phyloP scores from a whole-genome alignment of 345 rosid species.

The Hibiscus syriacus region DNA sequence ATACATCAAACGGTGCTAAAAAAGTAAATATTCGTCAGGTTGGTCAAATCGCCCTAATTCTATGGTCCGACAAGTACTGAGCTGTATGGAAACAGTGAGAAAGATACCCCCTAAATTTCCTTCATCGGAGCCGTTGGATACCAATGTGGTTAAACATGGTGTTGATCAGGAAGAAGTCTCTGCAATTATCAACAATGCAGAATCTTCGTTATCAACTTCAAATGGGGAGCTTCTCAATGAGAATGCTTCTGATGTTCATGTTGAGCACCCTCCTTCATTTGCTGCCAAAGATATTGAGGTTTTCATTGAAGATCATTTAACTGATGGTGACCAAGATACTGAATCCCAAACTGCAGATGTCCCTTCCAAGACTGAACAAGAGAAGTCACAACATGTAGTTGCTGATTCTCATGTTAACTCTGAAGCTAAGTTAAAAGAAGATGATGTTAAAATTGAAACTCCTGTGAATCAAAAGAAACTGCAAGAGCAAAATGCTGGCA shows the following conservation, averaged over 20 bases:
- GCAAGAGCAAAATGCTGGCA: constrained; percentile 34
- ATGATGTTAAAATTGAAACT: constrained; percentile 33
- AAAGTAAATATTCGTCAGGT: no score
- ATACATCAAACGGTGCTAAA: no score
- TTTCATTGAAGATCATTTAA: constrained; percentile 26
- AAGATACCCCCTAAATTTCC: constrained; percentile 27
- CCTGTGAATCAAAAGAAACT: constrained; percentile 36
- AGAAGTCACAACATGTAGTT: constrained; percentile 31
- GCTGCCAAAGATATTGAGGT: constrained; percentile 45
- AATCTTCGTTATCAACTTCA: constrained; percentile 27
- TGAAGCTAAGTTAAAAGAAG: constrained; percentile 31
- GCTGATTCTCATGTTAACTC: constrained; percentile 26
- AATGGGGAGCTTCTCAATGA: constrained; percentile 34
- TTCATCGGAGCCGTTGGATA: constrained; percentile 25
- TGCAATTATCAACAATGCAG: constrained; percentile 23
- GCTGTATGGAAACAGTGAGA: constrained; percentile 20
- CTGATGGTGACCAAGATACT: constrained; percentile 22
- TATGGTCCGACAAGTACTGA: constrained; percentile 20
- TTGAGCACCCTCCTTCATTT: constrained; percentile 29
- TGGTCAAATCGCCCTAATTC: no score
- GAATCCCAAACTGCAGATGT: constrained; percentile 29
- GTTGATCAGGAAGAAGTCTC: constrained; percentile 31
- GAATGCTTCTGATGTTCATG: constrained; percentile 34
- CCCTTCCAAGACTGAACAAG: constrained; percentile 37
- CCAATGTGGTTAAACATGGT: constrained; percentile 26